Percentiles rank a stretch among this genome's conserved stretches.
Evolutionary conservation across 2,329 filamentous ascomycete species (phyloP).

Genomic region (Alternaria sp.): DNA sequence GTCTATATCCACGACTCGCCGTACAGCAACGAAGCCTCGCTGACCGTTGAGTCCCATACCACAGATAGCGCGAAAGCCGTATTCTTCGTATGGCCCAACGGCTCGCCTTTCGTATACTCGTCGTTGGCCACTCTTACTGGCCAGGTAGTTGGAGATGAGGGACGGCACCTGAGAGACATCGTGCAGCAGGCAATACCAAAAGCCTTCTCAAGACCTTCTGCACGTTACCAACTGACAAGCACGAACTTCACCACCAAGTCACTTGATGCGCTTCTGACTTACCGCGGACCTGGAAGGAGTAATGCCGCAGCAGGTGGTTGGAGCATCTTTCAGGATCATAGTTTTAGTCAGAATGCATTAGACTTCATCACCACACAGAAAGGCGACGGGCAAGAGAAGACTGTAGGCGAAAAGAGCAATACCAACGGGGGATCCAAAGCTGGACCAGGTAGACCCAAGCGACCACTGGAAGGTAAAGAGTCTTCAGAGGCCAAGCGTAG

Average conservation of each 20-base stretch:
- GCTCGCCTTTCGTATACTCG: constrained; percentile 76
- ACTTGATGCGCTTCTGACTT: constrained; percentile 72
- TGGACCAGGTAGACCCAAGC: constrained; percentile 41
- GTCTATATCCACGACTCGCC: constrained; percentile 83
- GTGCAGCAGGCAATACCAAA: constrained; percentile 83
- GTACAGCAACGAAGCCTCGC: constrained; percentile 66
- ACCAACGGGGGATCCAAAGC: constrained; percentile 29
- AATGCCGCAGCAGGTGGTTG: constrained; percentile 80
- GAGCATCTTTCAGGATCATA: constrained; percentile 76
- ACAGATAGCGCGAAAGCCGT: constrained; percentile 74
- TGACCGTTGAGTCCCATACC: constrained; percentile 42
- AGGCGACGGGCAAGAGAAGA: constrained; percentile 31
- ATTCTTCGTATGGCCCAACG: constrained; percentile 83
- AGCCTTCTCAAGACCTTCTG: constrained; percentile 77
- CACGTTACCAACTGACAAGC: constrained; percentile 73
- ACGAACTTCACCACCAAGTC: constrained; percentile 76
- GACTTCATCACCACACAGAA: constrained; percentile 54
- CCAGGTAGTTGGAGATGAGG: constrained; percentile 46
- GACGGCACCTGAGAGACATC: constrained; percentile 70
- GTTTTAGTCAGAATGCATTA: constrained; percentile 60
- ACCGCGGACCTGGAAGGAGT: constrained; percentile 72
- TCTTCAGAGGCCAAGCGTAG: constrained; percentile 62
- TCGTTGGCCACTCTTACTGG: constrained; percentile 58
- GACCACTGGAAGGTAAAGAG: constrained; percentile 37
- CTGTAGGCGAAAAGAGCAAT: constrained; percentile 20